phyloP scores from a whole-genome alignment of 2,329 filamentous ascomycete genomes.

The Hypoxylon sp. region DNA sequence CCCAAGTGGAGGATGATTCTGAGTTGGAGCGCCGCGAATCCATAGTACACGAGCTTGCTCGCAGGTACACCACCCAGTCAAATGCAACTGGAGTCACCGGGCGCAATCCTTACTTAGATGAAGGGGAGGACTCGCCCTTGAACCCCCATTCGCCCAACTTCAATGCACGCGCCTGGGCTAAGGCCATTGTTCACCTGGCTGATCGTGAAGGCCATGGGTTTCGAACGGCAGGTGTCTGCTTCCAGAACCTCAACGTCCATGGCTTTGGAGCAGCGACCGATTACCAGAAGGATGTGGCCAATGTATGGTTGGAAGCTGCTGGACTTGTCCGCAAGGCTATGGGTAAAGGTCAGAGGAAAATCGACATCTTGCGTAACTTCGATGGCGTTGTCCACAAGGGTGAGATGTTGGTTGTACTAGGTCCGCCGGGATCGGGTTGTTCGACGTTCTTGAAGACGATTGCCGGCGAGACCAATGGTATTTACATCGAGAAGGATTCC shows the following conservation, averaged over 20 bases:
- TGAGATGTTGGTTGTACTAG: slow-evolving; percentile 83
- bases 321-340: slow-evolving; percentile 65
- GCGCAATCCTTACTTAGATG: slow-evolving; percentile 66
- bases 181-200: slow-evolving; percentile 68
- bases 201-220: slow-evolving; percentile 68
- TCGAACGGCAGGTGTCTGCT: slow-evolving; percentile 75
- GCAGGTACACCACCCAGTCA: slow-evolving; percentile 68
- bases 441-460: slow-evolving; percentile 89
- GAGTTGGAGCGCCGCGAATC: slow-evolving; percentile 68
- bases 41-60: slow-evolving; percentile 69
- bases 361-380: slow-evolving; percentile 78
- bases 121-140: slow-evolving; percentile 64
- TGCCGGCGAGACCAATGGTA: slow-evolving; percentile 85
- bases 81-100: slow-evolving; percentile 53
- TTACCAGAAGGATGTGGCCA: slow-evolving; percentile 78
- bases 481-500: slow-evolving; percentile 77
- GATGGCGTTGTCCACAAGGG: slow-evolving; percentile 78
- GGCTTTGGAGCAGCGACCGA: slow-evolving; percentile 78
- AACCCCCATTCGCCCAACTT: slow-evolving; percentile 70
- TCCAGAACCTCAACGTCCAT: slow-evolving; percentile 77
- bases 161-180: slow-evolving; percentile 71
- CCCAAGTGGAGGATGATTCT: slow-evolving; percentile 58
- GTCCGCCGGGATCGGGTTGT: slow-evolving; percentile 81
- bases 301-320: slow-evolving; percentile 69
- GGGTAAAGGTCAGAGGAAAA: slow-evolving; percentile 68